phyloP scores from a whole-genome alignment of 139 green algal species.

The Raphidocelis subcapitata region DNA sequence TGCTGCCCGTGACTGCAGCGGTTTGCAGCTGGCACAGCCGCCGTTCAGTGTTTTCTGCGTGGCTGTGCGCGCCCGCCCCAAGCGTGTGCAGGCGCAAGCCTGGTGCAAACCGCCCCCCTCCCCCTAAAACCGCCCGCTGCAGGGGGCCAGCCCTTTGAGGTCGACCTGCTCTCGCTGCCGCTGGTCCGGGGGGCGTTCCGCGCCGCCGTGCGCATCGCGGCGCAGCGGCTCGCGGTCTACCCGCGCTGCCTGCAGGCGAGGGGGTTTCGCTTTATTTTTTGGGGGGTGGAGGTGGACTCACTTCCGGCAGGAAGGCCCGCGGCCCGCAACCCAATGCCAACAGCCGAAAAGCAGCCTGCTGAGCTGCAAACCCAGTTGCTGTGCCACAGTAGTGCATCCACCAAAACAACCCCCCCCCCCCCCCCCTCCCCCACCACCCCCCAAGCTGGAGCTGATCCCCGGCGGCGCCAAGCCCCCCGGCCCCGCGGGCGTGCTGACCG shows the following conservation, averaged over 20 bases:
- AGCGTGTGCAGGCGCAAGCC: no score
- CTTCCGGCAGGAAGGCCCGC: background rate
- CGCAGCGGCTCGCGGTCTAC: constrained; percentile 7
- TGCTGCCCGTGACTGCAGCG: no score
- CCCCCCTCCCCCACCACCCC: background rate
- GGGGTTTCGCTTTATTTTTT: background rate
- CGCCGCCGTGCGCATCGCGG: background rate
- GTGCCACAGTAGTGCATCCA: background rate
- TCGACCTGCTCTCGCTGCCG: constrained; percentile 17
- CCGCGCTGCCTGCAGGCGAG: background rate
- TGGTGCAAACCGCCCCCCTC: no score
- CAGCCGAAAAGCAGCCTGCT: background rate
- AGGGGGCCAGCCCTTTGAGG: no score
- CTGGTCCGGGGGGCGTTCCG: background rate
- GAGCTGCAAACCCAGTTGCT: background rate
- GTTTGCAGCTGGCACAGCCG: no score
- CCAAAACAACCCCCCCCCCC: background rate
- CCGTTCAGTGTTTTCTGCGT: no score
- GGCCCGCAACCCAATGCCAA: background rate
- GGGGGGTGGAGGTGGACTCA: background rate
- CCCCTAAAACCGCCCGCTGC: no score
- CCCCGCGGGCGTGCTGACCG: constrained; percentile 10
- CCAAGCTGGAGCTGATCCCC: constrained; percentile 8
- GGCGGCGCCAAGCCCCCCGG: background rate
- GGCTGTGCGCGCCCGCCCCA: no score